Evolutionary conservation across 164 flowering plant species (phyloP), one percentile per base, ranked within the genome.

Genomic region (Vitis cinerea): DNA sequence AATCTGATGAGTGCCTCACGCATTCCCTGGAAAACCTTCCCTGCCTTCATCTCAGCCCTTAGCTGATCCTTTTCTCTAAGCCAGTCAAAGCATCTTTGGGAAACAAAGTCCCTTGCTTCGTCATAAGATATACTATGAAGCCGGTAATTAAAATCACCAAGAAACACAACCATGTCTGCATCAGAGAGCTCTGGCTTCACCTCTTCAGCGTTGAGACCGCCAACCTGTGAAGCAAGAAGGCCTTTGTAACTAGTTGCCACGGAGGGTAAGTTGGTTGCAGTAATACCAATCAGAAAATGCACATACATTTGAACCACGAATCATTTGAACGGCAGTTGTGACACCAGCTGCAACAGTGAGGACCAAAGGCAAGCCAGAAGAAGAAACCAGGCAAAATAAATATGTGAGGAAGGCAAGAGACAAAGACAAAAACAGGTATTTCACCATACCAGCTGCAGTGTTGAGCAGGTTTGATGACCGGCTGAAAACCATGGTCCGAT

Each of bases 81-180:
- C 97, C 99, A 96, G 67, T 93, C 99, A 75, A 96, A 96, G 82
- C 94, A 78, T 81, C 99, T 90, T 77, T 96, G 99, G 2, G 99
- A 96, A 70, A 96, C 93, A 71, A 93, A 90, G 80, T 93, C 97
- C 79, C 95, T 84, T 12, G 98, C 97, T 80, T 96, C 98, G 78
- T 93, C 99, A 79, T 96, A 96, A 59, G 99, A 85, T 80, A 92
- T 90, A 50, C 95, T 92, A 79, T 86, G 81, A 71, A 96, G 97
- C 63, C 99, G 86, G 75, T 96, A 96, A 70, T 93, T 96, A 65
- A 96, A 92, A 73, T 96, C 99, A 44, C 99, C 99, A 65, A 86
- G 83, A 78, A 93, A 93, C 51, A 90, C 80, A 15, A 96, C 81
- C 97, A 93, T 83, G 78, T 96, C 99, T 59, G 98, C 95, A 68